These are phyloP conservation scores for Pseudogymnoascus sp. DNA, from an alignment of 2,329 filamentous ascomycete species.

Conservation along the genomic window DNA sequence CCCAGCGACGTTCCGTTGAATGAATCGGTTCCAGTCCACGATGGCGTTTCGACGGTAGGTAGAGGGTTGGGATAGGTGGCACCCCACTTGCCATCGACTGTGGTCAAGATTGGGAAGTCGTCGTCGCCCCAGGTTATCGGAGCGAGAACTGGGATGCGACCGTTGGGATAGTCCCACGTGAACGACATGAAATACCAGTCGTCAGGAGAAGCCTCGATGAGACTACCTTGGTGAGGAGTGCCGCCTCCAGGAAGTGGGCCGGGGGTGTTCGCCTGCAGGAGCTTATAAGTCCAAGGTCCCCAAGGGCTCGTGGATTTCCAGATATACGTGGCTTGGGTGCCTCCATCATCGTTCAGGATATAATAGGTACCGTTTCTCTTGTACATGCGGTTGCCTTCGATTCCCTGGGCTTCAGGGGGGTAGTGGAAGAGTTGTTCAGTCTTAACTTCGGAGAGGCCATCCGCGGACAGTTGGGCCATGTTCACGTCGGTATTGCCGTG, in stretches of 20 bases:
- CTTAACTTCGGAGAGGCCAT: slow-evolving; percentile 40
- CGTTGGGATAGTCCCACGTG: slow-evolving; percentile 46
- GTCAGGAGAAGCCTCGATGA: slow-evolving; percentile 44
- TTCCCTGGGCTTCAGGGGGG: slow-evolving; percentile 27
- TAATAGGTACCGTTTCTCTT: slow-evolving; percentile 48
- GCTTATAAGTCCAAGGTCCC: slow-evolving; percentile 37
- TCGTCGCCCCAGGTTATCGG: slow-evolving; percentile 45
- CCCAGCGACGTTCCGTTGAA: slow-evolving; percentile 39
- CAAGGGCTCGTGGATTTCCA: slow-evolving; percentile 42
- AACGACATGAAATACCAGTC: slow-evolving; percentile 56
- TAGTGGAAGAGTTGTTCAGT: slow-evolving; percentile 37
- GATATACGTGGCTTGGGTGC: slow-evolving; percentile 38
- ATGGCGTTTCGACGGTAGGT: slow-evolving; percentile 21
- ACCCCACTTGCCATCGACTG: slow-evolving; percentile 41
- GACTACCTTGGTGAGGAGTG: slow-evolving; percentile 46
- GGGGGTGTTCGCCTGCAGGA: not conserved
- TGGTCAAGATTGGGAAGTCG: slow-evolving; percentile 42
- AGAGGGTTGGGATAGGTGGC: slow-evolving; percentile 36
- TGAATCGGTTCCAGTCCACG: slow-evolving; percentile 36
- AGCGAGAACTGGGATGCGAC: slow-evolving; percentile 49
- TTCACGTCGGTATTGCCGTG: slow-evolving; percentile 42
- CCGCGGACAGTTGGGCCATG: slow-evolving; percentile 43
- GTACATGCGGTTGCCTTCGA: slow-evolving; percentile 49
- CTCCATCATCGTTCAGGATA: slow-evolving; percentile 42
- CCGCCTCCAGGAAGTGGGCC: slow-evolving; percentile 41